phyloP scores from a whole-genome alignment of 306 rosid genomes.

The Acacia melanoxylon region DNA sequence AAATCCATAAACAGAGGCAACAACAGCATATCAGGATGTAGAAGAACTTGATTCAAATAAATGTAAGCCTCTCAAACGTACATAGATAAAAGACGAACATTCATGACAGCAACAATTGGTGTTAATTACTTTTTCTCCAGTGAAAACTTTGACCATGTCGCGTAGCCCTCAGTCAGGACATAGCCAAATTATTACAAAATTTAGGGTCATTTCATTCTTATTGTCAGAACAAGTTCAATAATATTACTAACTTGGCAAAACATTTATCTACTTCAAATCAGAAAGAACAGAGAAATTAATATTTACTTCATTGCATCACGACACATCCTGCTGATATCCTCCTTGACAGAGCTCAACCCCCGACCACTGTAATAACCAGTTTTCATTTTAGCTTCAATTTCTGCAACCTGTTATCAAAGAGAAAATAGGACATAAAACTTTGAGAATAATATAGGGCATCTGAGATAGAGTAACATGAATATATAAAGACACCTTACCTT shows the following conservation, averaged over 20 bases:
- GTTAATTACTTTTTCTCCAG: neutral
- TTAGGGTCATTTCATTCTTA: constrained; percentile 4
- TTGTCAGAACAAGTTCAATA: neutral
- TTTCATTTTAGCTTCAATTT: constrained; percentile 85
- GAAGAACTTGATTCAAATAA: constrained; percentile 14
- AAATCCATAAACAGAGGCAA: constrained; percentile 22
- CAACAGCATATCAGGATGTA: constrained; percentile 6
- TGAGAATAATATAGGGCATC: constrained; percentile 1
- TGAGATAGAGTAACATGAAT: constrained; percentile 5
- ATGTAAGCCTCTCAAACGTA: constrained; percentile 13
- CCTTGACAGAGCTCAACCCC: constrained; percentile 87
- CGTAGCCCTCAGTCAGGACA: constrained; percentile 2
- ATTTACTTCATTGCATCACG: constrained; percentile 95
- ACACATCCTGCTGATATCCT: constrained; percentile 92
- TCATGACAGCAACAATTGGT: neutral
- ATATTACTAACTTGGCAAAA: neutral
- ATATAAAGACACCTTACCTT: constrained; percentile 82
- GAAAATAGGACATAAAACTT: constrained; percentile 22
- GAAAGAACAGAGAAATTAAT: constrained; percentile 17
- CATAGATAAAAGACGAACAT: constrained; percentile 25
- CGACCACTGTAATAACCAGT: constrained; percentile 83
- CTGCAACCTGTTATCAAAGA: constrained; percentile 70
- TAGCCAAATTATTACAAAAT: constrained; percentile 6
- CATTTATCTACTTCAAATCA: neutral
- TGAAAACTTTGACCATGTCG: neutral